phyloP scores from a whole-genome alignment of 495 filamentous ascomycete species.

The Penicillium bialowiezense region DNA sequence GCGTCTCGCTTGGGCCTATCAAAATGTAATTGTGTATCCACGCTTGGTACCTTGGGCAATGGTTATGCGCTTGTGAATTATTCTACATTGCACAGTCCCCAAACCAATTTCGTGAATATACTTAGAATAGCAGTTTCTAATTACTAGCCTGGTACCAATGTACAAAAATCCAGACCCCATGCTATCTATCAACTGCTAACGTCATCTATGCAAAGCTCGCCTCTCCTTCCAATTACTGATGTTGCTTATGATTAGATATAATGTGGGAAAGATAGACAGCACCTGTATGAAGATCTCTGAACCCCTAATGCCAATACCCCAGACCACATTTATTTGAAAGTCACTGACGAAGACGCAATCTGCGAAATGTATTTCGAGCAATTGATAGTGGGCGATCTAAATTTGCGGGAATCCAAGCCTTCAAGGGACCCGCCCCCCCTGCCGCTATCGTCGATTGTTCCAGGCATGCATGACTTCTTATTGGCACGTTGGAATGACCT shows the following conservation, averaged over 20 bases:
- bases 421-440: constrained; percentile 23
- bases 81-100: too few species aligned
- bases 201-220: constrained; percentile 12
- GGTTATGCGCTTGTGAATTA: not conserved
- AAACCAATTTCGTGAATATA: not conserved
- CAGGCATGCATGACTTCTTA: constrained; percentile 22
- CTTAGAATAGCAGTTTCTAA: constrained; percentile 5
- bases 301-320: too few species aligned
- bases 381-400: constrained; percentile 20
- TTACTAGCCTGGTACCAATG: not conserved
- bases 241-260: too few species aligned
- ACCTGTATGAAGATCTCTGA: too few species aligned
- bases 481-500: constrained; percentile 25
- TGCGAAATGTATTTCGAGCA: not conserved
- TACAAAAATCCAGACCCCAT: constrained; percentile 1
- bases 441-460: constrained; percentile 23
- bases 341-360: not conserved
- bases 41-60: not conserved
- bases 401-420: constrained; percentile 28
- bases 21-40: not conserved
- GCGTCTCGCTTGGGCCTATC: not conserved
- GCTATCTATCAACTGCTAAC: constrained; percentile 13
- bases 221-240: too few species aligned
- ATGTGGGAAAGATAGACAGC: too few species aligned
- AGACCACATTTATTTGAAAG: too few species aligned